phyloP scores from a whole-genome alignment of 2,329 filamentous ascomycete genomes.

The Ophioceras dolichostomum region DNA sequence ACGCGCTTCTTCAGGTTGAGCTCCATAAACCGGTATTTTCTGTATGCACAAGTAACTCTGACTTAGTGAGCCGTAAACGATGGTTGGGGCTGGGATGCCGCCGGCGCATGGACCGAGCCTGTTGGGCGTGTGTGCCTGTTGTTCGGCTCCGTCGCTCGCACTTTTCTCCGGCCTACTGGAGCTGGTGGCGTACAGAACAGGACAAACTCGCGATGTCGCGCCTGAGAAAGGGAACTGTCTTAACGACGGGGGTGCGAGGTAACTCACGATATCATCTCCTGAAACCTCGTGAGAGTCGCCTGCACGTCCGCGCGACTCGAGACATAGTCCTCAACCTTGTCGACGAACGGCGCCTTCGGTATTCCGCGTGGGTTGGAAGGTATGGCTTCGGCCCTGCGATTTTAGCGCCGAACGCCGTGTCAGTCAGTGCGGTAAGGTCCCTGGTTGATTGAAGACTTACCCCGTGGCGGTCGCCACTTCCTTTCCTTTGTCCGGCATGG shows the following conservation, averaged over 20 bases:
- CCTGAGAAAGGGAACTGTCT: constrained; percentile 1
- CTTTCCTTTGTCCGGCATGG: constrained; percentile 19
- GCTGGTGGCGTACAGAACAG: constrained; percentile 10
- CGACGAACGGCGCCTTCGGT: constrained; percentile 72
- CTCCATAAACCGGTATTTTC: constrained; percentile 99
- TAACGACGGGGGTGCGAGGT: background rate
- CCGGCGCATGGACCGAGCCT: no score
- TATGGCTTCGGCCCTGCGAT: constrained; percentile 32
- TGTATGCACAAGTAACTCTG: no score
- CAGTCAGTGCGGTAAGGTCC: background rate
- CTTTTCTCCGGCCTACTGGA: constrained; percentile 31
- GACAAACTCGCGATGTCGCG: background rate
- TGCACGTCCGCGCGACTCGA: constrained; percentile 69
- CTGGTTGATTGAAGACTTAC: background rate
- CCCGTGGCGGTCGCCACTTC: constrained; percentile 11
- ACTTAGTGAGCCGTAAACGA: no score
- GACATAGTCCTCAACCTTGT: constrained; percentile 82
- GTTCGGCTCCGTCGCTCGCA: no score
- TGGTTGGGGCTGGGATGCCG: no score
- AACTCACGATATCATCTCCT: constrained; percentile 84
- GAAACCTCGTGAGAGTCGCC: constrained; percentile 67
- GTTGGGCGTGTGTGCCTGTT: no score
- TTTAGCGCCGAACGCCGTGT: background rate
- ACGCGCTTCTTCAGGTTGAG: constrained; percentile 78
- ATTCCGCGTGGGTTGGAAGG: constrained; percentile 73